phyloP scores from a whole-genome alignment of 2,329 filamentous ascomycete species.

The Tympanopsis confertula region DNA sequence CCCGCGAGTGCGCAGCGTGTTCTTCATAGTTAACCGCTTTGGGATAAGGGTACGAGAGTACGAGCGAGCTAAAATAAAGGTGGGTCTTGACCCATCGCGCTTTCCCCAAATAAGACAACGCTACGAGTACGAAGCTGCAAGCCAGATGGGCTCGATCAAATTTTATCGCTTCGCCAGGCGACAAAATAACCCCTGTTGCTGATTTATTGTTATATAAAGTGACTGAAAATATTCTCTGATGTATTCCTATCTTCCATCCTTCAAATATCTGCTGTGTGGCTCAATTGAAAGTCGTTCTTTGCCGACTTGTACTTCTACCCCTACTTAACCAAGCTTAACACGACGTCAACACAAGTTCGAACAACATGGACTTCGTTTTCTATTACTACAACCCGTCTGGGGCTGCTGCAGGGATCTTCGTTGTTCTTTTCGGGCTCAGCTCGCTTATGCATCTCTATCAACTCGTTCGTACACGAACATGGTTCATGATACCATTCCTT shows the following conservation, averaged over 20 bases:
- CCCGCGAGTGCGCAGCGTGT: too few species aligned
- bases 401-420: constrained; percentile 27
- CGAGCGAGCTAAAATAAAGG: too few species aligned
- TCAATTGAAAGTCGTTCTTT: not conserved
- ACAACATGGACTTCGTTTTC: constrained; percentile 16
- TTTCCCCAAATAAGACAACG: not conserved
- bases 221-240: too few species aligned
- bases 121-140: not conserved
- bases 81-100: too few species aligned
- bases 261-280: not conserved
- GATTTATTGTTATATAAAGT: not conserved
- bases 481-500: constrained; percentile 39
- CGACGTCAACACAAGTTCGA: constrained; percentile 14
- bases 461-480: constrained; percentile 26
- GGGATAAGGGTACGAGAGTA: too few species aligned
- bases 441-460: constrained; percentile 25
- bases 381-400: constrained; percentile 37
- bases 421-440: constrained; percentile 25
- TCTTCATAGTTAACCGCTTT: too few species aligned
- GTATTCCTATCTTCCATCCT: not conserved
- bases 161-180: not conserved
- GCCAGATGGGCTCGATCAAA: not conserved
- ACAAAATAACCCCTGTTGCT: not conserved
- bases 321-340: constrained; percentile 7
- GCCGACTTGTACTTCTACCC: not conserved